Base-by-base conservation (phyloP, 805 yeast species). In the Ogataea methanolica region DNA sequence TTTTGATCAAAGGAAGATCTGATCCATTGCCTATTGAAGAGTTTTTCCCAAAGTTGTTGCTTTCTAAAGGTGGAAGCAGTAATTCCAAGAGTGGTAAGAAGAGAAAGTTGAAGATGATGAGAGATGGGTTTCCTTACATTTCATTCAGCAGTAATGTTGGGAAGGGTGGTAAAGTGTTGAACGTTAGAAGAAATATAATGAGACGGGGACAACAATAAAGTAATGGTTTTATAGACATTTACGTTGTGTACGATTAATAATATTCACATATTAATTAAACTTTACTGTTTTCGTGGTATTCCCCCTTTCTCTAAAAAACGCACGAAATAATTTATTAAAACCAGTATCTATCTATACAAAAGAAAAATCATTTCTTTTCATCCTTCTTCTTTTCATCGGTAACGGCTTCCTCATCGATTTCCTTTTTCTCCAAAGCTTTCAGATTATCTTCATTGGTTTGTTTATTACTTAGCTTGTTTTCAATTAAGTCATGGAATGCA, bases 401-500 rank as follows among this genome's bases (percentile, higher is more conserved):
- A 6, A 72, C 71, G 26, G 6, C 33, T 23, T 39, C 41, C 6
- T 17, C 19, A 15, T 15, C 33, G 26, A 14, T 33, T n/a, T 7
- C 17, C 33, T 39, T 39, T 14, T 39, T 39, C n/a, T 39, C 41
- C 14, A 19, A 23, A 15, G 23, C 41, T 23, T 22, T n/a, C 16
- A 39, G 15, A 26, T 8, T 74, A 15, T 66, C 71, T 38, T 72
- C 76, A 43, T 58, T 54, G 23, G 46, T 48, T 57, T 74, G 77
- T 62, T 82, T 84, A 66, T 90, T 90, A 57, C 87, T 88, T 55
- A 94, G 83, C 70, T 94, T 94, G 71, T 95, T 95, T 60, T 94
- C 98, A 63, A 94, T 94, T 67, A 94, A 78, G 66, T 94, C 96
- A 68, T 94, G 96, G 78, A 94, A 92, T 11, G 98, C 95, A 62